Evolutionary conservation across 768 basidiomycete genomes (phyloP), one percentile per base, ranked within the genome.

Genomic region (Tulasnella sp.): DNA sequence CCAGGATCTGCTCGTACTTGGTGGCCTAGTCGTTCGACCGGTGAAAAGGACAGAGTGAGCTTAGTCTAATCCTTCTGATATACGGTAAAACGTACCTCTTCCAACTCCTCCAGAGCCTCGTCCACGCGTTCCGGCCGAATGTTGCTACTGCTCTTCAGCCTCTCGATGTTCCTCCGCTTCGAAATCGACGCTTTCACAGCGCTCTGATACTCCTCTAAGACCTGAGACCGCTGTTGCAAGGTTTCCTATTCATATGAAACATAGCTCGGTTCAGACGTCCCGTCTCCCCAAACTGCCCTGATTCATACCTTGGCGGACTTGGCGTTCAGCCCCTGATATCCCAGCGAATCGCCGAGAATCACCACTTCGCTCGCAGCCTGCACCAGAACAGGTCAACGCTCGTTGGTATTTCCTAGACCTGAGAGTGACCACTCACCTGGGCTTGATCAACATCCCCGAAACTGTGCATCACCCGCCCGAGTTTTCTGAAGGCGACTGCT

Each of bases 261-360:
- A 18, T 48, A 39, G 32, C 29, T 67, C 9, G 46, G 3, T 9
- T 26, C 13, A 23, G 23, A 61, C 11, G 46, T 42, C 13, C 55
- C 48, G 57, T 23, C 29, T 48, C 11, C 10, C 29, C 42, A 2
- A 2, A 10, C 46, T 5, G 18, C 15, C 6, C 18, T 40, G 5
- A 10, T 55, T 32, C 80, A 35, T 20, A 86, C 86, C 81, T 98
- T 98, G 1, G 98, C 98, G 26, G 96, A 94, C 69, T 93, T 89
- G n/a, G 98, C 95, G 82, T 99, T 99, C 85, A 96, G 88, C 26
- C 96, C 94, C 84, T 99, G 96, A 84, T 99, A 99, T 1, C 95
- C 95, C 74, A 99, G 86, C 0, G 95, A 92, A 84, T 99, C 98
- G n/a, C 96, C 96, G 37, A 99, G 85, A 61, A 98, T 92, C 39